Conservation (phyloP, 768 basidiomycete species). For the Boletus sp. region DNA sequence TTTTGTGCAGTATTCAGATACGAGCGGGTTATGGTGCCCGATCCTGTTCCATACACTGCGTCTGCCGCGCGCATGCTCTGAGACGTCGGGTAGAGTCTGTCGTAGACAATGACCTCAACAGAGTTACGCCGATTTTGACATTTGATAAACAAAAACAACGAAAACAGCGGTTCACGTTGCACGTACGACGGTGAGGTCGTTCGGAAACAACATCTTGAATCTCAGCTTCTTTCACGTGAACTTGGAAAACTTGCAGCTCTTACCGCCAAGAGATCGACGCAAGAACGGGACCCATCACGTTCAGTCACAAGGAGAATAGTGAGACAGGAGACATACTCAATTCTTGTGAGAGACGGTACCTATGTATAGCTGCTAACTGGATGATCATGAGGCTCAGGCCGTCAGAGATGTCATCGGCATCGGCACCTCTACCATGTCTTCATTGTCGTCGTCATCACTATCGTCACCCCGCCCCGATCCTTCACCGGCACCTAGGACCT, state of each 20-base stretch:
- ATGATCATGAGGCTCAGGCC: constrained; percentile 5
- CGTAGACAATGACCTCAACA: no score
- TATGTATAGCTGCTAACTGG: background rate
- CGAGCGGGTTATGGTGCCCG: background rate
- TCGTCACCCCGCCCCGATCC: constrained; percentile 9
- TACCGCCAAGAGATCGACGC: background rate
- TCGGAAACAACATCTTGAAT: background rate
- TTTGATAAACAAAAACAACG: background rate
- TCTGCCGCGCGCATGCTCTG: no score
- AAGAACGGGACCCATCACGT: background rate
- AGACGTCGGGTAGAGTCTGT: no score
- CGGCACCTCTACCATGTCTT: constrained; percentile 30
- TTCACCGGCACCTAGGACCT: background rate
- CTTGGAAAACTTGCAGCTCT: background rate
- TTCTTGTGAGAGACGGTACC: background rate
- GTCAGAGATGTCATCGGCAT: constrained; percentile 19
- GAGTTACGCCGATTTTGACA: no score
- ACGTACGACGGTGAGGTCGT: background rate
- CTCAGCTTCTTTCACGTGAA: background rate
- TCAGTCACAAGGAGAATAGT: background rate
- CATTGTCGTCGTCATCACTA: constrained; percentile 15
- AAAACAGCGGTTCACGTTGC: background rate
- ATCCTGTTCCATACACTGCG: no score
- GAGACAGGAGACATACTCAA: background rate
- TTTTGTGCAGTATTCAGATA: background rate